phyloP scores from a whole-genome alignment of 345 rosid species.

The Pugionium dolabratum region DNA sequence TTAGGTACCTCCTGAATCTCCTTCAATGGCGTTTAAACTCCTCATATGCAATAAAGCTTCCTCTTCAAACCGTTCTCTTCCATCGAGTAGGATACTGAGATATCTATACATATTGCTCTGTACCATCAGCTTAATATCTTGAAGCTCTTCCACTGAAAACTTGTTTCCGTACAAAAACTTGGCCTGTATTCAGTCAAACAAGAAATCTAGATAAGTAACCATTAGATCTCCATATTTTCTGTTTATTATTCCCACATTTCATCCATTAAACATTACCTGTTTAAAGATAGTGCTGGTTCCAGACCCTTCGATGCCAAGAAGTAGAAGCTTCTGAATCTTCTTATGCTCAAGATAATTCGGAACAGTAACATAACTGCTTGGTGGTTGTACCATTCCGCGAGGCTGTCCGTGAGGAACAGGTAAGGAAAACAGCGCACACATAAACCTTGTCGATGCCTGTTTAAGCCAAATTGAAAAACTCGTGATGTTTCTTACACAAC shows the following conservation, averaged over 20 bases:
- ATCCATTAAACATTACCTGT: slow-evolving; percentile 56
- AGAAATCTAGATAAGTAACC: slow-evolving; percentile 16
- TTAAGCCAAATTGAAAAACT: slow-evolving; percentile 39
- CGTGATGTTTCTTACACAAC: not conserved
- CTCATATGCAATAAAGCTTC: slow-evolving; percentile 59
- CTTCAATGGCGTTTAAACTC: slow-evolving; percentile 46
- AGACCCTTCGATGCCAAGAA: slow-evolving; percentile 82
- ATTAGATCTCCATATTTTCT: slow-evolving; percentile 19
- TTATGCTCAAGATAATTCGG: slow-evolving; percentile 87
- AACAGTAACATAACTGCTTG: slow-evolving; percentile 66
- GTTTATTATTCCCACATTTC: not conserved
- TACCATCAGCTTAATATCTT: slow-evolving; percentile 90
- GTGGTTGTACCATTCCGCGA: slow-evolving; percentile 65
- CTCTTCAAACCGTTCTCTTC: slow-evolving; percentile 96
- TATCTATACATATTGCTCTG: slow-evolving; percentile 97
- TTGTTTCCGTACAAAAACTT: slow-evolving; percentile 90
- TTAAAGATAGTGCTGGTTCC: slow-evolving; percentile 98
- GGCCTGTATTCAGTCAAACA: slow-evolving; percentile 55
- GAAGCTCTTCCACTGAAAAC: slow-evolving; percentile 75
- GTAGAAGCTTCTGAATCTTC: slow-evolving; percentile 75
- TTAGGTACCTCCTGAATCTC: slow-evolving; percentile 53
- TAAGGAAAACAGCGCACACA: slow-evolving; percentile 82
- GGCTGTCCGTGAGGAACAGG: slow-evolving; percentile 82
- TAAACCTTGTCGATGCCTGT: slow-evolving; percentile 89
- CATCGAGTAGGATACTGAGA: slow-evolving; percentile 92